These are phyloP conservation scores for Somion occarium DNA, from an alignment of 1,284 basidiomycete genomes.

Conservation along the genomic window DNA sequence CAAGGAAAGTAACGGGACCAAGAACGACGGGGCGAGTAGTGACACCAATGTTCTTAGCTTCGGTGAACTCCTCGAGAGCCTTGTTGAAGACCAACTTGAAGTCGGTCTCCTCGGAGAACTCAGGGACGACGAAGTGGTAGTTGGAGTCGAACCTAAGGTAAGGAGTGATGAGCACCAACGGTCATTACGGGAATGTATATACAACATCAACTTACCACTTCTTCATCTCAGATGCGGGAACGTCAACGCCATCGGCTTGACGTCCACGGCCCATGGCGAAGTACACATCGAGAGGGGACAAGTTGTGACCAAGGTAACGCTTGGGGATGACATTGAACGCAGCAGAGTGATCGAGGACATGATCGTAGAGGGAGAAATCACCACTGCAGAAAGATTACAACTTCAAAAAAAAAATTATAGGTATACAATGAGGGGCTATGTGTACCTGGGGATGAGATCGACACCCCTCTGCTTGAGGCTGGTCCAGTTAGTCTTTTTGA, in stretches of 20 bases:
- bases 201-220: slow-evolving; percentile 72
- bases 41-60: slow-evolving; percentile 90
- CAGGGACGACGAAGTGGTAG: slow-evolving; percentile 99
- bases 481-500: slow-evolving; percentile 90
- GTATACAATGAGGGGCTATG: slow-evolving; percentile 11
- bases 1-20: slow-evolving; percentile 94
- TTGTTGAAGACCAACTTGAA: slow-evolving; percentile 98
- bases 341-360: slow-evolving; percentile 96
- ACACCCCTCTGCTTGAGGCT: slow-evolving; percentile 87
- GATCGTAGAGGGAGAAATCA: slow-evolving; percentile 98
- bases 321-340: slow-evolving; percentile 97
- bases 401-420: slow-evolving; percentile 10
- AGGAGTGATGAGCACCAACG: background rate
- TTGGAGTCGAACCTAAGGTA: slow-evolving; percentile 93
- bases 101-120: slow-evolving; percentile 87
- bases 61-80: slow-evolving; percentile 90
- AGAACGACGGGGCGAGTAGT: slow-evolving; percentile 94
- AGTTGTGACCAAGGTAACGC: slow-evolving; percentile 85
- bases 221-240: slow-evolving; percentile 99
- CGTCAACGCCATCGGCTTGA: slow-evolving; percentile 91
- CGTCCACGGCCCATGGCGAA: slow-evolving; percentile 99
- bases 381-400: slow-evolving; percentile 52
- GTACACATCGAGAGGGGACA: slow-evolving; percentile 92
- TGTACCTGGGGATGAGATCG: slow-evolving; percentile 88
- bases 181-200: slow-evolving; percentile 9